Percentiles rank a stretch among this genome's conserved stretches.
Conservation (phyloP, 176 grass and related monocot species). For the Metroxylon sagu region DNA sequence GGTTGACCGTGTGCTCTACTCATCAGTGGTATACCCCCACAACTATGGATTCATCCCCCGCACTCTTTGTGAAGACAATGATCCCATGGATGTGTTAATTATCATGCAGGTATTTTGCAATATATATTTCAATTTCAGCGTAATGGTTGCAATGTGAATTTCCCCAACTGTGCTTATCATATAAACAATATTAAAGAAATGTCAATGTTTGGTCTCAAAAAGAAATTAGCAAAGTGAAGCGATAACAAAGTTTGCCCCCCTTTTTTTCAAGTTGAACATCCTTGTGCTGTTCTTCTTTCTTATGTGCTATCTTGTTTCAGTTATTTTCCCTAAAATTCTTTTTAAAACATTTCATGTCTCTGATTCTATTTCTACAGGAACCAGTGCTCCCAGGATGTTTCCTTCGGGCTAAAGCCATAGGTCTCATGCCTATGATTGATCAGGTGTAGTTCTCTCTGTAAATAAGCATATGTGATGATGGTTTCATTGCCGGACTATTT, state of each 20-base stretch:
- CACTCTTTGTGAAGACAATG: conserved; percentile 90
- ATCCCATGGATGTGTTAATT: conserved; percentile 91
- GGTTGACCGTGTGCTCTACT: conserved; percentile 94
- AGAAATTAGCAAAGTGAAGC: neutral
- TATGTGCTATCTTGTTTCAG: too few relatives aligned
- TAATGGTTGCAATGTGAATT: neutral
- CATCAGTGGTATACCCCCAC: conserved; percentile 93
- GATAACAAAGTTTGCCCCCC: neutral
- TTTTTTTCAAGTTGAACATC: too few relatives aligned
- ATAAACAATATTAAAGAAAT: too few relatives aligned
- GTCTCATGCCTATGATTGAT: conserved; percentile 99
- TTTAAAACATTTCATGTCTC: too few relatives aligned
- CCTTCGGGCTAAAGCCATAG: conserved; percentile 86
- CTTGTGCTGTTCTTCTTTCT: too few relatives aligned
- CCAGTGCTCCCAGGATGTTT: conserved; percentile 93
- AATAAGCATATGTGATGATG: neutral
- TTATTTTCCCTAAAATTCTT: too few relatives aligned
- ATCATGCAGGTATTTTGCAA: conserved; percentile 80
- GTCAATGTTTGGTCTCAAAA: neutral
- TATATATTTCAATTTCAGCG: neutral
- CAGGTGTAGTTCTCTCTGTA: conserved; percentile 37
- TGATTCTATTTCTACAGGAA: conserved; percentile 39
- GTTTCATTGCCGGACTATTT: too few relatives aligned
- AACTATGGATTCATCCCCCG: conserved; percentile 99
- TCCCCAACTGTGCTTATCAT: too few relatives aligned